These are phyloP conservation scores for Nemania diffusa DNA, from an alignment of 2,329 filamentous ascomycete species.

Conservation along the genomic window DNA sequence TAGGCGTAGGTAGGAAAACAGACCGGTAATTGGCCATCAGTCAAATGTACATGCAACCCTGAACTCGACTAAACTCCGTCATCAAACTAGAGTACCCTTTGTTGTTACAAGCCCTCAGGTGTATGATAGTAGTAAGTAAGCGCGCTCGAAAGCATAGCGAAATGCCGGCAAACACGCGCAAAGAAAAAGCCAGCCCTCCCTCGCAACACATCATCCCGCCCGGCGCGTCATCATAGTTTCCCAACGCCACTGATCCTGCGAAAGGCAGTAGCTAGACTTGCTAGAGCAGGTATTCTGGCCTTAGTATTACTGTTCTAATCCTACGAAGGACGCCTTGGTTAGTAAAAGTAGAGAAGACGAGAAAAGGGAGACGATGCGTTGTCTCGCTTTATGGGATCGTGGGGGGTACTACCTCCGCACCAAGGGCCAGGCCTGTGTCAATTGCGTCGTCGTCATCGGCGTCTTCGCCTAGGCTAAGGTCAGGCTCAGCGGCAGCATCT, in stretches of 20 bases:
- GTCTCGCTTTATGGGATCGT: not conserved
- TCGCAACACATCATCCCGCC: not conserved
- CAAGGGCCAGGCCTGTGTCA: conserved; percentile 30
- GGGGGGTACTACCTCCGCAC: conserved; percentile 40
- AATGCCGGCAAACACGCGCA: not conserved
- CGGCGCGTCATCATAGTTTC: conserved; percentile 14
- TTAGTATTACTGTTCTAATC: conserved; percentile 44
- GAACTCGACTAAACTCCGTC: conserved; percentile 29
- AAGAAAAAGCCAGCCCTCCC: not conserved
- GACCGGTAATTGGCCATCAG: conserved; percentile 6
- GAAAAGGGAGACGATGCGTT: not conserved
- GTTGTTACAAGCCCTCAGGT: conserved; percentile 26
- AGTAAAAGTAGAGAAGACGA: conserved; percentile 32
- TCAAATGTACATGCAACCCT: conserved; percentile 27
- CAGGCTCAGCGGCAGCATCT: conserved; percentile 37
- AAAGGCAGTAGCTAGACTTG: conserved; percentile 41
- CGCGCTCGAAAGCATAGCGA: conserved; percentile 8
- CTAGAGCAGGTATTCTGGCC: conserved; percentile 39
- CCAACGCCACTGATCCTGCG: conserved; percentile 42
- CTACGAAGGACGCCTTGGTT: conserved; percentile 47
- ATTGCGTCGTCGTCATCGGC: conserved; percentile 35
- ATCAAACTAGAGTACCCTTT: conserved; percentile 20
- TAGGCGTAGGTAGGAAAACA: not conserved
- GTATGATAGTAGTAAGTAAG: not conserved
- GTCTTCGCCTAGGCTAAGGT: conserved; percentile 39